Base-by-base conservation (phyloP, 2,329 filamentous ascomycete species). In the Trichoderma sp. region DNA sequence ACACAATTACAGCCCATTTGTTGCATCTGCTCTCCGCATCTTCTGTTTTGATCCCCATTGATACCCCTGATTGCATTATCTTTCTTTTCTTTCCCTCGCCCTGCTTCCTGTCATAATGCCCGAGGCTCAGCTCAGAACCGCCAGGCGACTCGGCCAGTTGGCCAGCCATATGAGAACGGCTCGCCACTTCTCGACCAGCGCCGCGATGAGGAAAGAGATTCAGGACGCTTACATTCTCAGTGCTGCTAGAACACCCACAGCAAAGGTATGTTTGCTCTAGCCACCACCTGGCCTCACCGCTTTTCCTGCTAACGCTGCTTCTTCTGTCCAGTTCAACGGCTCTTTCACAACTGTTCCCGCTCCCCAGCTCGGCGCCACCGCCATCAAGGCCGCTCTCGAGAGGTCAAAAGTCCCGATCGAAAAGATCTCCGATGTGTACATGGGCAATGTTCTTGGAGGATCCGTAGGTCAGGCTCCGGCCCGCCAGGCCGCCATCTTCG, bases 171-270 rank as follows among this genome's bases (percentile, higher is more conserved):
- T 78, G 73, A 77, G 74, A 65, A 69, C 78, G 39, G 72, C 75
- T 59, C 80, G 83, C 60, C 75, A 74, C 60, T 85, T 86, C 71
- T 83, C 83, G 43, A 79, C 77, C 15, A 74, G 76, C 59, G 66
- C 77, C 47, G 71, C 76, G n/a, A 73, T 81, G 43, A 78, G 77
- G 67, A 81, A 88, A 78, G 90, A 96, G 75, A 85, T 97, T 62
- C 89, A 91, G 74, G 93, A 97, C 77, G 94, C 91, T 55, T 99
- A 98, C 78, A 98, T 99, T 71, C 78, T 99, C 68, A 93, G 92
- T 74, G 95, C 91, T 12, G 86, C 93, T 17, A 85, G 95, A 72
- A 99, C 95, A 57, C 94, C 95, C 1, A 96, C 92, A 19, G 91
- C 88, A 70, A 96, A 95, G 82, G 93, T 95, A 77, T 58, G 68